phyloP scores from a whole-genome alignment of 148 eudicot species.

The Camellia sinensis region DNA sequence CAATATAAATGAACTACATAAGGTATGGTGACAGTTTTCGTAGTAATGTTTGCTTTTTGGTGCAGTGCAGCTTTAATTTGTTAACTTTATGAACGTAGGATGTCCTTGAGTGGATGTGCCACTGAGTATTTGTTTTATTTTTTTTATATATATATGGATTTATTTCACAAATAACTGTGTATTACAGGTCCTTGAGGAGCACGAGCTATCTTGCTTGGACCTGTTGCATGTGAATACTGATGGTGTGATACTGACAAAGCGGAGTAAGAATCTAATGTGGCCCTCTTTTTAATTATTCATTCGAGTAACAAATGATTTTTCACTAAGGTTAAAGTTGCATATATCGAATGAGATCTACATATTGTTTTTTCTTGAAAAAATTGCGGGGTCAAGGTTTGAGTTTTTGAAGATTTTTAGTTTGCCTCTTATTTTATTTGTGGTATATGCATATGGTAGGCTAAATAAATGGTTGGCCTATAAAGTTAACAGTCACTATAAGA shows the following conservation, averaged over 20 bases:
- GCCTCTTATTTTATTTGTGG: background rate
- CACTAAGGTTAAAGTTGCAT: background rate
- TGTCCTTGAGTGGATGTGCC: background rate
- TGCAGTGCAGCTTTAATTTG: background rate
- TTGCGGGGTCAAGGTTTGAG: background rate
- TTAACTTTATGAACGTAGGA: background rate
- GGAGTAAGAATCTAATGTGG: constrained; percentile 50
- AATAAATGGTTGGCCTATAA: background rate
- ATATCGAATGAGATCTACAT: background rate
- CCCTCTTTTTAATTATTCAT: background rate
- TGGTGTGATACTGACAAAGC: constrained; percentile 74
- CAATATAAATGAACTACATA: constrained; percentile 79
- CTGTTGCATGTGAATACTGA: constrained; percentile 76
- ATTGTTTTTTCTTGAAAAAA: background rate
- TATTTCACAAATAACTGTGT: background rate
- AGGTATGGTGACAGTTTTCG: constrained; percentile 42
- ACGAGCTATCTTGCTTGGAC: constrained; percentile 76
- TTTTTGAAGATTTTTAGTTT: background rate
- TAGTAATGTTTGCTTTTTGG: background rate
- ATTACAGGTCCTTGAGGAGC: constrained; percentile 84
- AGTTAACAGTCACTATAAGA: background rate
- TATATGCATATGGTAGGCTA: background rate
- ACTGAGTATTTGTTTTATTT: background rate
- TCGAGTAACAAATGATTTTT: background rate
- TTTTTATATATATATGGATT: background rate